phyloP scores from a whole-genome alignment of 345 rosid genomes.

The Erucastrum elatum region DNA sequence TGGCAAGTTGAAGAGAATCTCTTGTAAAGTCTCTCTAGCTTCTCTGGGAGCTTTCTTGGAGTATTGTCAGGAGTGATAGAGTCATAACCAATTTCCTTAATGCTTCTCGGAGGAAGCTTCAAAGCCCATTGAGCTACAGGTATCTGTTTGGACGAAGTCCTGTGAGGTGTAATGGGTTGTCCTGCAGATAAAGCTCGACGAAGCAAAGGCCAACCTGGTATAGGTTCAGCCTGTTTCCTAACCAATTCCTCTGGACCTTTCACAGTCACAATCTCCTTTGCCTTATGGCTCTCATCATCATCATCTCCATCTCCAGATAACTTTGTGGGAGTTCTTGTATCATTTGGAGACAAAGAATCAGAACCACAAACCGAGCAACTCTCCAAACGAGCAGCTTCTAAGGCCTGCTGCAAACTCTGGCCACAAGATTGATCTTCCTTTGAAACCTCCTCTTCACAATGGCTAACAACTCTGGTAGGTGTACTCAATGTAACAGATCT shows the following conservation, averaged over 20 bases:
- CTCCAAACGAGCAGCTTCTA: constrained; percentile 43
- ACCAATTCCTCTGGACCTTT: constrained; percentile 44
- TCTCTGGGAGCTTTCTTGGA: constrained; percentile 49
- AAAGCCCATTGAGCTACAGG: constrained; percentile 72
- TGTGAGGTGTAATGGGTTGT: constrained; percentile 31
- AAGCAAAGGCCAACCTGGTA: constrained; percentile 90
- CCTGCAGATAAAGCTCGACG: constrained; percentile 45
- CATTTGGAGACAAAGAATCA: constrained; percentile 29
- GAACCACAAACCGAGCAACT: constrained; percentile 65
- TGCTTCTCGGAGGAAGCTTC: constrained; percentile 56
- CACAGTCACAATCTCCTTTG: constrained; percentile 61
- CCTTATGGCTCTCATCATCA: constrained; percentile 40
- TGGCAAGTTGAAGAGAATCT: constrained; percentile 73
- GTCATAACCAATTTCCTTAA: constrained; percentile 34
- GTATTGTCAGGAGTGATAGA: constrained; percentile 34
- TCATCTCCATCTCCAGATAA: constrained; percentile 16
- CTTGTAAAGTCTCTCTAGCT: constrained; percentile 61
- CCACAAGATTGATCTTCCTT: constrained; percentile 27
- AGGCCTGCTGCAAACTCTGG: constrained; percentile 50
- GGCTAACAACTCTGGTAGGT: constrained; percentile 50
- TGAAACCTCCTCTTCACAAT: constrained; percentile 12
- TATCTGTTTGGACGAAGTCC: constrained; percentile 41
- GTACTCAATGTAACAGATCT: constrained; percentile 50
- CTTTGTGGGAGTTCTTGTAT: constrained; percentile 11
- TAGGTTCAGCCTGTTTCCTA: constrained; percentile 54